Evolutionary conservation across 352 stramenopile species (phyloP).

Genomic region (Phytophthora foliorum): DNA sequence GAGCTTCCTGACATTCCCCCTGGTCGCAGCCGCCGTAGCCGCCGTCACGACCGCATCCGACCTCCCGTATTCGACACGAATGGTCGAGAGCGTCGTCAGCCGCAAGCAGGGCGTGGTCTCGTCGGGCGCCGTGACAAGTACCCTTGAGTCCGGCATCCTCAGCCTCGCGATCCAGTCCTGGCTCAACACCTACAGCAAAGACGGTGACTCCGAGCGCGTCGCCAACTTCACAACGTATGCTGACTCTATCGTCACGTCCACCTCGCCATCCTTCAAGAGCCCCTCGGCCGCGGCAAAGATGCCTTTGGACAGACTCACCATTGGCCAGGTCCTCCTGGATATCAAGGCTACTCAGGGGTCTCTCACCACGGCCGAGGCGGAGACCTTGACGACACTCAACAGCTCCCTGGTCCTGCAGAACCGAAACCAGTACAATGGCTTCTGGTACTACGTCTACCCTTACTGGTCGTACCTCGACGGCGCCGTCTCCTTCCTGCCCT

Average conservation of each 20-base stretch:
- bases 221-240: conserved; percentile 32
- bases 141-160: conserved; percentile 35
- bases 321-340: conserved; percentile 32
- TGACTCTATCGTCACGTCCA: conserved; percentile 33
- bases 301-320: conserved; percentile 37
- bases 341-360: conserved; percentile 29
- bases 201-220: conserved; percentile 20
- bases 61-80: conserved; percentile 35
- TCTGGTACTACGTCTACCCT: conserved; percentile 45
- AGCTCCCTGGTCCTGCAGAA: conserved; percentile 30
- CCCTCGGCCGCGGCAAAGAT: conserved; percentile 27
- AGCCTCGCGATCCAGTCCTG: conserved; percentile 40
- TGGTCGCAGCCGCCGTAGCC: conserved; percentile 17
- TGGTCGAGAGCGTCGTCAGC: conserved; percentile 43
- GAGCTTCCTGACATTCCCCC: conserved; percentile 18
- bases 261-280: conserved; percentile 28
- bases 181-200: conserved; percentile 23
- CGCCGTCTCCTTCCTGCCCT: conserved; percentile 37
- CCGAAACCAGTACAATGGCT: conserved; percentile 37
- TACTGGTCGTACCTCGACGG: conserved; percentile 45
- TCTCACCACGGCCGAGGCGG: conserved; percentile 21
- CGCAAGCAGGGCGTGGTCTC: conserved; percentile 42
- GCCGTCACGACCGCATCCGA: conserved; percentile 16
- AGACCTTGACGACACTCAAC: conserved; percentile 29
- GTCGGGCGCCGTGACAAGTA: conserved; percentile 36